phyloP scores from a whole-genome alignment of 208 protist genomes.

The Leishmania mexicana region DNA sequence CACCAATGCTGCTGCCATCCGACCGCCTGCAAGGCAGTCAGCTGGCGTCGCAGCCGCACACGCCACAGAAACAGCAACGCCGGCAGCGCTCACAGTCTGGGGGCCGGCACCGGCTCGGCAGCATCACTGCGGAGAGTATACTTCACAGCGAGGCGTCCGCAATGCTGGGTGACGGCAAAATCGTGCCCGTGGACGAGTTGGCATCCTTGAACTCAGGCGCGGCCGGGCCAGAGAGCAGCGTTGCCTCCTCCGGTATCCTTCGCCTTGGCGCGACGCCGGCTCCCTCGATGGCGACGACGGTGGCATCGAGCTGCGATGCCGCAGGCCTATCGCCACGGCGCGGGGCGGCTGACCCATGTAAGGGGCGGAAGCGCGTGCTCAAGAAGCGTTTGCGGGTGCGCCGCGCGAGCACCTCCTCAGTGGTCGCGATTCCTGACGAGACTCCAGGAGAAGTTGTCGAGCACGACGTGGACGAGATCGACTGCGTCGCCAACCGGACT shows the following conservation, averaged over 20 bases:
- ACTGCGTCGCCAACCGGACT: background rate
- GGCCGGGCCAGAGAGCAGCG: slow-evolving; percentile 8
- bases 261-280: background rate
- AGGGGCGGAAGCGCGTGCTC: slow-evolving; percentile 48
- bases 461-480: slow-evolving; percentile 30
- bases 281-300: background rate
- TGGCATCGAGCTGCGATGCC: slow-evolving; percentile 12
- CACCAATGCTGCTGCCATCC: background rate
- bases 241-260: slow-evolving; percentile 6
- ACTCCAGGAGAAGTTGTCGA: slow-evolving; percentile 51
- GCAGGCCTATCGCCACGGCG: slow-evolving; percentile 6
- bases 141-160: slow-evolving; percentile 36
- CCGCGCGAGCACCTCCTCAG: slow-evolving; percentile 34
- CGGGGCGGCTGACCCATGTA: slow-evolving; percentile 18
- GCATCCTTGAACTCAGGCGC: background rate
- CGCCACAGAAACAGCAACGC: slow-evolving; percentile 9
- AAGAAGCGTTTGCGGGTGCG: slow-evolving; percentile 39
- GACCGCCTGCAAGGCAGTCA: slow-evolving; percentile 3
- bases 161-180: slow-evolving; percentile 43
- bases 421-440: slow-evolving; percentile 47
- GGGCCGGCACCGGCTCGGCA: slow-evolving; percentile 19
- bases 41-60: background rate
- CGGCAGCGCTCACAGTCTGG: slow-evolving; percentile 10
- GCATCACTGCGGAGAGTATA: slow-evolving; percentile 35
- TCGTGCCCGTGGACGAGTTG: slow-evolving; percentile 6